These are phyloP conservation scores for Citrus maxima DNA, from an alignment of 345 rosid species.

Conservation along the genomic window DNA sequence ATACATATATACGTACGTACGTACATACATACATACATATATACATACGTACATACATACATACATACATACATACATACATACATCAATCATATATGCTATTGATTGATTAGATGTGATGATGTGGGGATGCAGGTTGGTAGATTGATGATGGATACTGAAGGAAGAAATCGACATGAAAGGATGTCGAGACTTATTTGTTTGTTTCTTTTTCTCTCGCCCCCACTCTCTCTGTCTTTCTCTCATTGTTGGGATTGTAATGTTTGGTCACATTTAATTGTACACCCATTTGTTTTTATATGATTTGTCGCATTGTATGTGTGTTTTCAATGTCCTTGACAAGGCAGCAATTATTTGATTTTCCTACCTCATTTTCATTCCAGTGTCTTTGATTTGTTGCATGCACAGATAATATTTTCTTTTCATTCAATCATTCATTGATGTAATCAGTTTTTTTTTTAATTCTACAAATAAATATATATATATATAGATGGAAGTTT, in stretches of 20 bases:
- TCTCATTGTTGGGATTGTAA: slow-evolving; percentile 1
- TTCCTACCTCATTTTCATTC: neutral
- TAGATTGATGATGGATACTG: neutral
- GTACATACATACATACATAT: neutral
- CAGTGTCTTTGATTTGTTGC: neutral
- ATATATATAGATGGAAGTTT: neutral
- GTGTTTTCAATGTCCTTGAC: slow-evolving; percentile 15
- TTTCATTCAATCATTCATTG: too few species aligned
- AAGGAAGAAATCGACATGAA: slow-evolving; percentile 45
- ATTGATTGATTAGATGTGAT: neutral
- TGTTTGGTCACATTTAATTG: slow-evolving; percentile 5
- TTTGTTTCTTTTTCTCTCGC: neutral
- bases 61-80: too few species aligned
- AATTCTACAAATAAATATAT: neutral
- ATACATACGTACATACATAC: fast-evolving
- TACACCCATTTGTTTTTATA: slow-evolving; percentile 27
- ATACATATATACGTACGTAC: too few species aligned
- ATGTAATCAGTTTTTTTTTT: neutral
- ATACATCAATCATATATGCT: neutral
- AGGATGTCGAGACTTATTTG: slow-evolving; percentile 39
- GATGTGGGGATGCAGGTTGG: neutral
- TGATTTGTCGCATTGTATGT: slow-evolving; percentile 7
- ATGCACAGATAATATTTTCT: neutral
- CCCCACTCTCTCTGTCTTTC: neutral
- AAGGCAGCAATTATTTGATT: slow-evolving; percentile 15